Evolutionary conservation across 192 early-diverging fungal genomes (phyloP), one percentile per base, ranked within the genome.

Genomic region (Gamsiella multidivaricata): DNA sequence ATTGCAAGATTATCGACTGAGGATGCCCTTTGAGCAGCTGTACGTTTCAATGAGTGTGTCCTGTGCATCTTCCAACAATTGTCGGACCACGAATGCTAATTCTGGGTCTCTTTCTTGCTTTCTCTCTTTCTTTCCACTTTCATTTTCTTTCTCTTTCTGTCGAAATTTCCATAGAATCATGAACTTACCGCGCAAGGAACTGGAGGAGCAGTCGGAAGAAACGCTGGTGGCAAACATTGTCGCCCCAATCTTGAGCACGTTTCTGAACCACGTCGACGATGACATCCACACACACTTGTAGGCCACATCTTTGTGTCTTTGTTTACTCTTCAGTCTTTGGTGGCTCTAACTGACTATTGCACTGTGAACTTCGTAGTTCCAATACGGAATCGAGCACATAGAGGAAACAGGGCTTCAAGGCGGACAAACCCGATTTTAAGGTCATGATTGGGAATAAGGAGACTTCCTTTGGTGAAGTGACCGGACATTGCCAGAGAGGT

Each of bases 271-370:
- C 39, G 49, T 52, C 12, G 49, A 63, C 12, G 61, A 63, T 36
- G 61, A 63, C 5, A 63, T 63, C 29, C 34, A 36, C 22, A 52
- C 61, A 6, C 61, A 63, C 47, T 63, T 63, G 61, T 63, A 51
- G 22, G 47, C 26, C 32, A 32, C 34, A 39, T 63, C 32, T 50
- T 49, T 45, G 5, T 39, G 46, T n/a, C n/a, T 15, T 41, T 61
- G 3, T 63, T 14, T 63, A 50, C 20, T 12, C 6, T 41, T 43
- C 34, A 36, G 45, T 46, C 22, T 43, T 29, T 9, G n/a, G 15
- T 51, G 31, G 18, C 49, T 37, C 20, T 63, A 31, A 18, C 32
- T 52, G 47, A 37, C n/a, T 34, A 39, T 63, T 34, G 17, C 31
- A 50, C 47, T 47, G 32, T 39, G 61, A 22, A 37, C 31, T 23